Percentiles rank a stretch among this genome's conserved stretches.
Evolutionary conservation across 2,329 filamentous ascomycete genomes (phyloP).

Genomic region (Trichothecium roseum): DNA sequence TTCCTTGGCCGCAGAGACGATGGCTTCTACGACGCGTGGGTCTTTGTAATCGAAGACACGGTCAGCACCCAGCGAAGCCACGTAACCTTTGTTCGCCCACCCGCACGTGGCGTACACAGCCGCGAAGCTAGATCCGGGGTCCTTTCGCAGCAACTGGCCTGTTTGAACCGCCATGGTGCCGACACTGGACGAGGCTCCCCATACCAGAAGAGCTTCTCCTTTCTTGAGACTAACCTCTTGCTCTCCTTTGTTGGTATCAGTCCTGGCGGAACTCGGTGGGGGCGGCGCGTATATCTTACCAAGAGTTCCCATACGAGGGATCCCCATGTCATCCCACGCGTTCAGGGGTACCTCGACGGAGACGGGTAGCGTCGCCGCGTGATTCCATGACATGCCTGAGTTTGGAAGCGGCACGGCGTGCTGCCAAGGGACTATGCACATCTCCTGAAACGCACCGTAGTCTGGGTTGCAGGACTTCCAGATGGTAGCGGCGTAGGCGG

Average conservation of each 20-base stretch:
- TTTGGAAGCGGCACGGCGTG: constrained; percentile 24
- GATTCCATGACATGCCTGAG: constrained; percentile 22
- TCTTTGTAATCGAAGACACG: constrained; percentile 31
- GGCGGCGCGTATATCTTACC: too few relatives aligned
- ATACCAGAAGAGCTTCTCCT: constrained; percentile 26
- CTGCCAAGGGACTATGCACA: constrained; percentile 29
- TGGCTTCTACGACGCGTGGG: constrained; percentile 14
- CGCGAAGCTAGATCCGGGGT: constrained; percentile 18
- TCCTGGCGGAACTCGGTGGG: background rate
- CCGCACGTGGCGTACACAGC: constrained; percentile 32
- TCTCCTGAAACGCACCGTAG: constrained; percentile 36
- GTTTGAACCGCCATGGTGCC: constrained; percentile 32
- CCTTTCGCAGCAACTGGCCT: constrained; percentile 22
- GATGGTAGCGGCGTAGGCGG: constrained; percentile 24
- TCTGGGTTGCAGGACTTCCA: constrained; percentile 33
- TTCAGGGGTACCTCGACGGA: constrained; percentile 23
- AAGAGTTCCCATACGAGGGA: constrained; percentile 15
- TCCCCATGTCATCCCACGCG: constrained; percentile 27
- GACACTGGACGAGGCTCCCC: constrained; percentile 34
- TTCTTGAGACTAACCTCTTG: too few relatives aligned
- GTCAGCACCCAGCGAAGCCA: constrained; percentile 22
- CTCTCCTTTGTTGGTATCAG: background rate
- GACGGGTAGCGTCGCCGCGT: constrained; percentile 28
- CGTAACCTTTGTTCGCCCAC: constrained; percentile 19
- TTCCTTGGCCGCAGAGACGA: constrained; percentile 22